Evolutionary conservation across 805 yeast genomes (phyloP).

Genomic region (Metschnikowia colocasiae): DNA sequence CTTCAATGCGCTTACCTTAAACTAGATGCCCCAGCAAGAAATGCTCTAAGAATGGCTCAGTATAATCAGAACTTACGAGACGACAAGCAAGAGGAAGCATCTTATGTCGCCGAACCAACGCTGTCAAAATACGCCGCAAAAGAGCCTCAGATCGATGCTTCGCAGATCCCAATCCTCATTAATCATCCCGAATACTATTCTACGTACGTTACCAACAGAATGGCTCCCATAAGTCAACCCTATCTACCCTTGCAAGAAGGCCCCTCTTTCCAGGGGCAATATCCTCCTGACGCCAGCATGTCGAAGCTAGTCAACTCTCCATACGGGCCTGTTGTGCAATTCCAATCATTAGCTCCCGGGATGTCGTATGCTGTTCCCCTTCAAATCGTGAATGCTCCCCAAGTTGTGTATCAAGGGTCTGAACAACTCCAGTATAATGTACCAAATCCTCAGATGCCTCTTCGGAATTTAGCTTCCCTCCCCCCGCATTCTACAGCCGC

Average conservation of each 20-base stretch:
- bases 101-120: background rate
- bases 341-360: constrained; percentile 5
- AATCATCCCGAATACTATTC: constrained; percentile 4
- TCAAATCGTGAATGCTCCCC: constrained; percentile 1
- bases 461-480: background rate
- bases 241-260: constrained; percentile 1
- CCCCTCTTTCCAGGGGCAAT: background rate
- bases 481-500: background rate
- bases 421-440: background rate
- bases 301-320: constrained; percentile 4
- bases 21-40: constrained; percentile 47
- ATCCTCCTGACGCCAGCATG: background rate
- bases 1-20: constrained; percentile 47
- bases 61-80: constrained; percentile 35
- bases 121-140: background rate
- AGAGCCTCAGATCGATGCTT: background rate
- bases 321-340: constrained; percentile 7
- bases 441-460: background rate
- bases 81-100: constrained; percentile 16
- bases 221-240: background rate
- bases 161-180: background rate
- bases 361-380: constrained; percentile 2
- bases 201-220: constrained; percentile 1
- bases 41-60: constrained; percentile 49
- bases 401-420: background rate